A percentile compares a stretch with the other conserved stretches of the same genome.
phyloP scores from a whole-genome alignment of 1,284 basidiomycete genomes.

The Rhodotorula sp. region DNA sequence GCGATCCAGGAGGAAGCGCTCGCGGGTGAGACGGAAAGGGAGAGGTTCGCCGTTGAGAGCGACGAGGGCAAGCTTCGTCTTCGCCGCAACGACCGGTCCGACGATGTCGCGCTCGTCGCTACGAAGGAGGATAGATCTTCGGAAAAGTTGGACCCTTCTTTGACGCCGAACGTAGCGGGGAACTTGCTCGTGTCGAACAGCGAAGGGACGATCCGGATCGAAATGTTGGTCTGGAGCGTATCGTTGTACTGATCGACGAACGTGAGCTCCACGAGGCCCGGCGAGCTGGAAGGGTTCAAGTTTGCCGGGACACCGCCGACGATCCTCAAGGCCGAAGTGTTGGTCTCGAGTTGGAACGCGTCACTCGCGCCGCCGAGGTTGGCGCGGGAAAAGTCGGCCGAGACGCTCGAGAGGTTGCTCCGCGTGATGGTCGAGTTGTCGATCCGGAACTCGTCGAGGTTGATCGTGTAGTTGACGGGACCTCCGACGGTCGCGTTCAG shows the following conservation, averaged over 20 bases:
- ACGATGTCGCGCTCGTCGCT: constrained; percentile 4
- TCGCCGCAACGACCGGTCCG: background rate
- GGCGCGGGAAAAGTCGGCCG: constrained; percentile 51
- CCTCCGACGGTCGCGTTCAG: constrained; percentile 60
- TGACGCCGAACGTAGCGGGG: constrained; percentile 56
- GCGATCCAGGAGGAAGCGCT: constrained; percentile 33
- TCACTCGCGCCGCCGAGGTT: constrained; percentile 54
- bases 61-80: constrained; percentile 5
- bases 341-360: constrained; percentile 56
- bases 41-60: constrained; percentile 18
- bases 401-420: constrained; percentile 44
- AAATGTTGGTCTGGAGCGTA: constrained; percentile 57
- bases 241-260: constrained; percentile 66
- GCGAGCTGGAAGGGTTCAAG: constrained; percentile 42
- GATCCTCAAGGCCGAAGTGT: constrained; percentile 58
- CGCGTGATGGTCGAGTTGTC: constrained; percentile 56
- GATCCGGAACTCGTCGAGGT: constrained; percentile 56
- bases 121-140: constrained; percentile 36
- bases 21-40: constrained; percentile 28
- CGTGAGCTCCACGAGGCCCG: constrained; percentile 59
- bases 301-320: constrained; percentile 60
- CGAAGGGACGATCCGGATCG: constrained; percentile 63
- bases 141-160: constrained; percentile 49
- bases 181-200: constrained; percentile 60
- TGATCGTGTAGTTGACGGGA: constrained; percentile 47